Evolutionary conservation across 2,329 filamentous ascomycete species (phyloP).

Genomic region (Tolypocladium nubicola): DNA sequence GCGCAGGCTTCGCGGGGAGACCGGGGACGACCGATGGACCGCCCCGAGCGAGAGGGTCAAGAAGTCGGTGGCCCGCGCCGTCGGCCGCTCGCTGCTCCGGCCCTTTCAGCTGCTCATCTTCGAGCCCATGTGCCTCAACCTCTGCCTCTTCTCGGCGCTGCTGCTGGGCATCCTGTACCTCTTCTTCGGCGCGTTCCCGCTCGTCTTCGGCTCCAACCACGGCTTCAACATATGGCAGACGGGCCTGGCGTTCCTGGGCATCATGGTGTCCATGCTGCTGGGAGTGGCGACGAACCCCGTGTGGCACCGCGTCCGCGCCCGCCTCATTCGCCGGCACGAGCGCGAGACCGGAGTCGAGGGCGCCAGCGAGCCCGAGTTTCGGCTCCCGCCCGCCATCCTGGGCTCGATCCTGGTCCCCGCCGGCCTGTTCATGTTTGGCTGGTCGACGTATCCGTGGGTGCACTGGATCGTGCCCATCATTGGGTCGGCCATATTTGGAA

Average conservation of each 20-base stretch:
- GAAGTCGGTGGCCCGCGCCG: constrained; percentile 53
- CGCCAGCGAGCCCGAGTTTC: constrained; percentile 74
- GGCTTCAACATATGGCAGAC: constrained; percentile 69
- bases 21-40: constrained; percentile 65
- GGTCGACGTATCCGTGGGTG: constrained; percentile 65
- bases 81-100: constrained; percentile 49
- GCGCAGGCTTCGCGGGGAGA: constrained; percentile 55
- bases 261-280: constrained; percentile 56
- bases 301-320: constrained; percentile 50
- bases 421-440: constrained; percentile 81
- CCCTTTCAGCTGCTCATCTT: constrained; percentile 71
- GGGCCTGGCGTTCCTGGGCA: constrained; percentile 68
- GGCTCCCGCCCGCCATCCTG: constrained; percentile 62
- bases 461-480: constrained; percentile 72
- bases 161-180: constrained; percentile 83
- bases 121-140: constrained; percentile 76
- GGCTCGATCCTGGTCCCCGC: constrained; percentile 71
- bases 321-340: constrained; percentile 44
- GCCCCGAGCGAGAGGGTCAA: constrained; percentile 67
- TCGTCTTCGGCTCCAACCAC: constrained; percentile 67
- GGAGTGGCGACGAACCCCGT: constrained; percentile 54
- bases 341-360: constrained; percentile 39
- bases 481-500: constrained; percentile 59
- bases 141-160: constrained; percentile 75
- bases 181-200: constrained; percentile 79